Base-by-base conservation (phyloP, 345 rosid genomes). In the Limnanthes douglasii region DNA sequence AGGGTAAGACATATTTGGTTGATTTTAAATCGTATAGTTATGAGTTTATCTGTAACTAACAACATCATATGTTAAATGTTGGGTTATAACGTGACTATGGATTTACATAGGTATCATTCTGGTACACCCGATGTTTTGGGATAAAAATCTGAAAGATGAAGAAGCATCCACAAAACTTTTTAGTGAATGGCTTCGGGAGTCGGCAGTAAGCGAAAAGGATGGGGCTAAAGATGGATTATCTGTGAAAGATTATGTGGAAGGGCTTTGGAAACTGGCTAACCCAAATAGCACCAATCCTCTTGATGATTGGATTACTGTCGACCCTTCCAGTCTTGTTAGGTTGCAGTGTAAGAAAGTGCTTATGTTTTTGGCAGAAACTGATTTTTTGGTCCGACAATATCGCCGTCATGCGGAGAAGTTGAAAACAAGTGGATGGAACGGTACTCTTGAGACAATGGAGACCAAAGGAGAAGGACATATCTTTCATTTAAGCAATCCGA, bases 231-330 rank as follows among this genome's bases (percentile, higher is more conserved):
- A 94, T 86, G 14, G 94, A 86, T 13, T 45, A 50, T 11, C 81
- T 92, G 92, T 86, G 96, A 92, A 10, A 5, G 26, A 73, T 82
- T 8, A 73, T 75, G 15, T 78, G 88, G 1, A 67, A 61, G 51
- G 94, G 88, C 21, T 59, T 65, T 21, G 97, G 82, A 27, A 80
- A 82, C 39, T 80, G 27, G 75, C 82, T 18, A 82, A 86, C 57
- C 95, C 95, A n/a, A n/a, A n/a, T n/a, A n/a, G n/a, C n/a, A n/a
- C n/a, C n/a, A n/a, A n/a, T n/a, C n/a, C n/a, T n/a, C n/a, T n/a
- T n/a, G n/a, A n/a, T n/a, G n/a, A n/a, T n/a, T n/a, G n/a, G 37
- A 69, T 82, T 23, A 34, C 37, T 0, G 77, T 61, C 1, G 83
- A 68, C 20, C 60, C 85, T 2, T 69, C 69, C 2, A 54, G 57